Base-by-base conservation (phyloP, 164 flowering plant genomes). In the Kingdonia uniflora region DNA sequence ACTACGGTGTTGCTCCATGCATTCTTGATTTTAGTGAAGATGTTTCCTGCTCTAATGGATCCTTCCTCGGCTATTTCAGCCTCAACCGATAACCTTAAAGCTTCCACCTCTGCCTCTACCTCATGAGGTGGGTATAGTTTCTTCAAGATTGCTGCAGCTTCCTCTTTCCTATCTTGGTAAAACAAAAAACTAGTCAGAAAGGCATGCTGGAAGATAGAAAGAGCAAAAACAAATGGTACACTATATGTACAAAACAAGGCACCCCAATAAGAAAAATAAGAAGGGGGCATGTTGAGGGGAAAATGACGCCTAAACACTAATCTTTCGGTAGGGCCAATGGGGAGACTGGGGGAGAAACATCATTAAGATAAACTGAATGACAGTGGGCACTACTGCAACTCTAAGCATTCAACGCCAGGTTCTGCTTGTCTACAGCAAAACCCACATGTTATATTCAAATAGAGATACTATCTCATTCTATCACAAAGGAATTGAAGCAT, bases 361-460 rank as follows among this genome's bases (percentile, higher is more conserved):
- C 88, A 85, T 77, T 46, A 85, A 46, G 1, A 63, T 3, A 51
- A 85, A 76, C 63, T 85, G 85, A 8, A 80, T 17, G n/a, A 82
- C 14, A 44, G 94, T 88, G 1, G 88, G 94, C 33, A 80, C 6
- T 46, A 76, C 84, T 8, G 88, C 84, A 38, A 85, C 68, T 17
- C 94, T 88, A 59, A 85, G 88, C 94, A 85, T 81, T 88, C 88
- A 85, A 5, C 88, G 57, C 94, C 94, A 85, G 29, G 94, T 78
- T n/a, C 84, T 81, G 0, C 72, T 77, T 41, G 68, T 78, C 87
- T 83, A 29, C 23, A 11, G 19, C 14, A 21, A 47, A 47, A 1
- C 29, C 23, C 20, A 19, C 13, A 29, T 29, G 8, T 29, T 29
- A 3, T 29, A 29, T 29, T 29, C n/a, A n/a, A n/a, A n/a, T n/a